phyloP scores from a whole-genome alignment of 2,329 filamentous ascomycete species.

The Fusarium tricinctum region DNA sequence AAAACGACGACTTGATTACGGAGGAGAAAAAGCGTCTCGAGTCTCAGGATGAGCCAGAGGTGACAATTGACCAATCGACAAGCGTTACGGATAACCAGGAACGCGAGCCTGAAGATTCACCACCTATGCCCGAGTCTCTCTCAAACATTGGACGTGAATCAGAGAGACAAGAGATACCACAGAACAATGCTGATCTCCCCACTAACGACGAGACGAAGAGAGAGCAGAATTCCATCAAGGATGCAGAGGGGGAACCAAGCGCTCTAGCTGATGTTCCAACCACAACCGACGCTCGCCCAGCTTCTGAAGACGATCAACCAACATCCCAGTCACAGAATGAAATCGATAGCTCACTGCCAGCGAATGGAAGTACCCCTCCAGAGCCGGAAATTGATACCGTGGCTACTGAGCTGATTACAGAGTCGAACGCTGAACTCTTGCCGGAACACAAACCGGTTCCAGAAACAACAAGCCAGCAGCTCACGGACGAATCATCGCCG shows the following conservation, averaged over 20 bases:
- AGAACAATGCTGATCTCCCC: neutral
- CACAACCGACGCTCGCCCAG: neutral
- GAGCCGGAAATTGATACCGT: neutral
- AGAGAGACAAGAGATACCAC: slow-evolving; percentile 21
- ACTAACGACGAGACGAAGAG: slow-evolving; percentile 10
- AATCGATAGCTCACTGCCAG: neutral
- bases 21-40: neutral
- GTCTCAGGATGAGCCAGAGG: neutral
- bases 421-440: neutral
- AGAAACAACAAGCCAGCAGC: no score
- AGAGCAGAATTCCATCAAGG: neutral
- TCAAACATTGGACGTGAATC: neutral
- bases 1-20: neutral
- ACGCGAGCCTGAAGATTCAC: neutral
- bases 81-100: neutral
- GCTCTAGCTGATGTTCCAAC: neutral
- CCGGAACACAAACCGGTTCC: no score
- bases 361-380: neutral
- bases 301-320: neutral
- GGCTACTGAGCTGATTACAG: neutral
- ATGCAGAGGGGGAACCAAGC: neutral
- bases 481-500: no score
- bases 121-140: neutral
- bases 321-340: neutral
- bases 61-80: neutral